Base-by-base conservation (phyloP, 805 yeast species). In the Scheffersomyces ergatensis region DNA sequence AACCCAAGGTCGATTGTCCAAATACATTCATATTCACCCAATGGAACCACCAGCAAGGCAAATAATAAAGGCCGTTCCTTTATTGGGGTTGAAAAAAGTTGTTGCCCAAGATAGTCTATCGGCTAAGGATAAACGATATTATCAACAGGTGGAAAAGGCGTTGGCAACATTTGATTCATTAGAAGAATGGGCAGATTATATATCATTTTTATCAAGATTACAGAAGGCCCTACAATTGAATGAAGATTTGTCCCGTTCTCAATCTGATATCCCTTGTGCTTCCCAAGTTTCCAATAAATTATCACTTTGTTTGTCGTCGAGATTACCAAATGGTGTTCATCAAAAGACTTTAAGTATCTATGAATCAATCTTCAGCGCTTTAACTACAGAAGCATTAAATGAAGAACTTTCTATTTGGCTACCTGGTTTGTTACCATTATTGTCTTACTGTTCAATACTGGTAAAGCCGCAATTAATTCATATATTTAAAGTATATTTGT, bases 111-210 rank as follows among this genome's bases (percentile, higher is more conserved):
- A 38, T 25, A 39, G 38, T 25, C 33, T 45, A 26, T 36, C 56
- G 1, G 24, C 50, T 30, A 51, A 49, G 43, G 90, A 85, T 55
- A 84, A 78, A 64, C 80, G 85, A 44, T 84, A 82, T 54, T 66
- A 72, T 16, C 70, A 77, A n/a, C 80, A 75, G 42, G 75, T 92
- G 11, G 92, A 85, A 38, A 77, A 82, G 49, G 87, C 93, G 0
- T 67, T 93, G 17, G 73, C 77, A 5, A 71, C 78, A 15, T 92
- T 92, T 66, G 96, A 88, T 38, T 66, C 85, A 2, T 84, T 89
- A 1, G 85, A 82, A 24, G 99, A 93, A 67, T 93, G 99, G 99
- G 98, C 99, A 12, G 99, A 93, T 58, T 89, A 92, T 59, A 93
- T 93, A 42, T 84, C 97, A 17, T 90, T 88, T 58, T 69, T 95